Base-by-base conservation (phyloP, 768 basidiomycete species). In the Panus rudis region DNA sequence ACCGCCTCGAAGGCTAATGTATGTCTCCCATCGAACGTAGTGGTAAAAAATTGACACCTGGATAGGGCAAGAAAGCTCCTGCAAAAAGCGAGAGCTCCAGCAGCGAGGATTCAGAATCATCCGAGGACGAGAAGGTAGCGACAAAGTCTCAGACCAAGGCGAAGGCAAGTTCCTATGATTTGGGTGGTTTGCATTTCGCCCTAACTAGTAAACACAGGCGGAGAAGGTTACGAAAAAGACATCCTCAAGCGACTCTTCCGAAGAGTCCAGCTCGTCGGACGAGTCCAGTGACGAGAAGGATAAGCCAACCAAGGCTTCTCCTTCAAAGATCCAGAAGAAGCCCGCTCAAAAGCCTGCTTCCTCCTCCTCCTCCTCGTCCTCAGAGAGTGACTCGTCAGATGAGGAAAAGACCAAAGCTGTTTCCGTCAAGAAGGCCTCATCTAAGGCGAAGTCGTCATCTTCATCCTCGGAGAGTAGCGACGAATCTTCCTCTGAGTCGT, bases 271-370 rank as follows among this genome's bases (percentile, higher is more conserved):
- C 24, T 52, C 50, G 14, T 47, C 48, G 13, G 54, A 58, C 5
- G 48, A 49, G 13, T 50, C 46, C 13, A 45, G 39, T 31, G 43
- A 46, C 30, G 50, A 63, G 28, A 64, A 67, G 37, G 67, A 69
- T 58, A 65, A 66, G 45, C 60, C 63, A n/a, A n/a, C n/a, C n/a
- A 63, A 66, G 46, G 60, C 60, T 25, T 53, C 55, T 4, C 60
- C 66, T 50, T 61, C 65, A 28, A 65, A 65, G 50, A n/a, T n/a
- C n/a, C 10, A 10, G 28, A 10, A 10, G 28, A 51, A 24, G 39
- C 22, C 11, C n/a, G n/a, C 13, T 27, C 14, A 23, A 42, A 32
- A 46, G 10, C 10, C 28, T 21, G 37, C 17, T 20, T 13, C 37
- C n/a, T 34, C 19, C 26, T 13, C 43, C 13, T 13, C 47, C 13